Percentiles rank a stretch among this genome's conserved stretches.
Conservation (phyloP, 352 stramenopile genomes). For the Globisporangium uncinulatum region DNA sequence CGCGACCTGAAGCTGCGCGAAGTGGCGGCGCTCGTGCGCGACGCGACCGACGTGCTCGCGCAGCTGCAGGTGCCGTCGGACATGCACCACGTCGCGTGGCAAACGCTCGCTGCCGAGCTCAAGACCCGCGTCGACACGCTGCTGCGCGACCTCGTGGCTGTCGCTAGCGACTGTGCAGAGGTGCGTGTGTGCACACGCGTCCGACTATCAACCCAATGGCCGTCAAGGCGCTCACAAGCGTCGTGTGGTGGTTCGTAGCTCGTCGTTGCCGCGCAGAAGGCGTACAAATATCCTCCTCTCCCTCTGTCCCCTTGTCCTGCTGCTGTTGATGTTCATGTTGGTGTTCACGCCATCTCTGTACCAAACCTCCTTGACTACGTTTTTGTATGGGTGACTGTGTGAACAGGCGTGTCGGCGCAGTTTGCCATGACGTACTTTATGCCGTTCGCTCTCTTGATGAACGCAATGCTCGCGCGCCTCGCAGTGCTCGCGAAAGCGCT, state of each 20-base stretch:
- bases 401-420: constrained; percentile 47
- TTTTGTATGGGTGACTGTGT: neutral
- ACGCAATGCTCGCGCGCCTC: constrained; percentile 66
- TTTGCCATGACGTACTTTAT: constrained; percentile 88
- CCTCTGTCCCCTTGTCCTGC: too few species aligned
- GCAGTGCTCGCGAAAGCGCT: constrained; percentile 54
- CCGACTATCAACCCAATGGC: too few species aligned
- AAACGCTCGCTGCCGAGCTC: constrained; percentile 50
- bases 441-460: constrained; percentile 75
- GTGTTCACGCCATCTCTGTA: neutral
- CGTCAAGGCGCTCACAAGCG: neutral
- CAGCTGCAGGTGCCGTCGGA: constrained; percentile 34
- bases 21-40: constrained; percentile 29
- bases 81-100: constrained; percentile 78
- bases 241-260: too few species aligned
- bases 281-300: constrained; percentile 47
- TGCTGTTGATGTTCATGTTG: too few species aligned
- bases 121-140: constrained; percentile 44
- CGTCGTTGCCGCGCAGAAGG: constrained; percentile 62
- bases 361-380: constrained; percentile 6
- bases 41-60: constrained; percentile 34
- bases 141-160: constrained; percentile 35
- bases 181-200: constrained; percentile 6
- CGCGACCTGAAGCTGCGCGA: constrained; percentile 37
- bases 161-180: constrained; percentile 26